phyloP scores from a whole-genome alignment of 2,329 filamentous ascomycete genomes.

The Trichophyton verrucosum region DNA sequence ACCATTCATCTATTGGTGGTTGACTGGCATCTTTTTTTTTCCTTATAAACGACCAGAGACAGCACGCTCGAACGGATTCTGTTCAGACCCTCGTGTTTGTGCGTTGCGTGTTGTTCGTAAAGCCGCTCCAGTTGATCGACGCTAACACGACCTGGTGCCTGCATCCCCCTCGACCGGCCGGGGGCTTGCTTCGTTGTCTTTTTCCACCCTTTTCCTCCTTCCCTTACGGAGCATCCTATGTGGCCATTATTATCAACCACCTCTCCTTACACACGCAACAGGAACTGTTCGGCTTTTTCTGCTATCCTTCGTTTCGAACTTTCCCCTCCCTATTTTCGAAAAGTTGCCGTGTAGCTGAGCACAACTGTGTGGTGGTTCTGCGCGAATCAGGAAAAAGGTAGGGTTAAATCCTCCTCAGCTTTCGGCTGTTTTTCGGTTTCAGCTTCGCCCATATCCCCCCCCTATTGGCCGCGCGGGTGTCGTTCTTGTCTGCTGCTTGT shows the following conservation, averaged over 20 bases:
- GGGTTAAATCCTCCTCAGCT: slow-evolving; percentile 3
- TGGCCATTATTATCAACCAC: background rate
- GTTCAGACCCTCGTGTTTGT: background rate
- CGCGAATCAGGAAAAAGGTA: background rate
- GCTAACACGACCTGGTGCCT: slow-evolving; percentile 1
- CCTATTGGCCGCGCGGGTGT: background rate
- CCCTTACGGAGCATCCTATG: background rate
- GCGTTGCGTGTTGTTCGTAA: slow-evolving; percentile 1
- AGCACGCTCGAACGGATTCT: background rate
- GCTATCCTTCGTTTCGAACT: background rate
- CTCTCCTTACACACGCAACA: background rate
- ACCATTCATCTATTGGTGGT: background rate
- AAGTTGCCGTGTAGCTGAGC: background rate
- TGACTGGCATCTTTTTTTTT: background rate
- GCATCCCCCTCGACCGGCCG: slow-evolving; percentile 1
- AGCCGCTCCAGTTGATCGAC: background rate
- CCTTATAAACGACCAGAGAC: background rate
- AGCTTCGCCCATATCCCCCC: background rate
- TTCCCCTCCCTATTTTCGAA: background rate
- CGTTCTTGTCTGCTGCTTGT: background rate
- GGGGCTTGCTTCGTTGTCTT: background rate
- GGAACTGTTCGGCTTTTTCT: background rate
- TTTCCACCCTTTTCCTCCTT: background rate
- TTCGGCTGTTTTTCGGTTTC: slow-evolving; percentile 1
- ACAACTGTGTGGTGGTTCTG: background rate